Evolutionary conservation across 1,284 basidiomycete genomes (phyloP).

Genomic region (Trichosporon faecale): DNA sequence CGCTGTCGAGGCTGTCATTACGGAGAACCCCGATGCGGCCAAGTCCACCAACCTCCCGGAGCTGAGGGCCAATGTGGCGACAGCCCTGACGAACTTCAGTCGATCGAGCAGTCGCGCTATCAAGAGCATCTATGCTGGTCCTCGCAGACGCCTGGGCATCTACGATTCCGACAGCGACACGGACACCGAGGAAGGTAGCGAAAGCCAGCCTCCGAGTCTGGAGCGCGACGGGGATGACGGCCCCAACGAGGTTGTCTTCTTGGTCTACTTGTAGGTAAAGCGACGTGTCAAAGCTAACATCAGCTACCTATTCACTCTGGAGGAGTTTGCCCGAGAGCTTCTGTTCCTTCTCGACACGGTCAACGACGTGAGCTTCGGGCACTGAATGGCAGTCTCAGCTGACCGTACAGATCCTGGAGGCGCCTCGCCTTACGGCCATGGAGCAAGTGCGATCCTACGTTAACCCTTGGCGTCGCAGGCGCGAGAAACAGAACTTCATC

Average conservation of each 20-base stretch:
- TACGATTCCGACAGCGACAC: conserved; percentile 35
- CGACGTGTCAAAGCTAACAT: conserved; percentile 50
- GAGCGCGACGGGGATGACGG: conserved; percentile 26
- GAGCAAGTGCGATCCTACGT: conserved; percentile 37
- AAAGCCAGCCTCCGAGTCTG: conserved; percentile 15
- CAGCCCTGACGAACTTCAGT: conserved; percentile 64
- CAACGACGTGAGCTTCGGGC: conserved; percentile 54
- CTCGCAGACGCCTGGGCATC: conserved; percentile 32
- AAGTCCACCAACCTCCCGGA: conserved; percentile 58
- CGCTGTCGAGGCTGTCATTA: conserved; percentile 40
- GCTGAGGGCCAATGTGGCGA: conserved; percentile 65
- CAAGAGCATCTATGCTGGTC: conserved; percentile 66
- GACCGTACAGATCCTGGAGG: conserved; percentile 36
- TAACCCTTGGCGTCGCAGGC: conserved; percentile 17
- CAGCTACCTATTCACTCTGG: conserved; percentile 88
- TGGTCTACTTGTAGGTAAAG: conserved; percentile 76
- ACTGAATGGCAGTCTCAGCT: not conserved
- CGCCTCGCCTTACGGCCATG: conserved; percentile 30
- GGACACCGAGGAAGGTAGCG: conserved; percentile 21
- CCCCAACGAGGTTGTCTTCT: conserved; percentile 62
- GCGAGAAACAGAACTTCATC: conserved; percentile 21
- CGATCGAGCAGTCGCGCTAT: conserved; percentile 70
- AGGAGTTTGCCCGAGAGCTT: conserved; percentile 83
- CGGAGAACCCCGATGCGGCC: conserved; percentile 13
- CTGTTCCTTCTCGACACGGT: conserved; percentile 76